phyloP scores from a whole-genome alignment of 805 yeast species.

The Metschnikowia lunata region DNA sequence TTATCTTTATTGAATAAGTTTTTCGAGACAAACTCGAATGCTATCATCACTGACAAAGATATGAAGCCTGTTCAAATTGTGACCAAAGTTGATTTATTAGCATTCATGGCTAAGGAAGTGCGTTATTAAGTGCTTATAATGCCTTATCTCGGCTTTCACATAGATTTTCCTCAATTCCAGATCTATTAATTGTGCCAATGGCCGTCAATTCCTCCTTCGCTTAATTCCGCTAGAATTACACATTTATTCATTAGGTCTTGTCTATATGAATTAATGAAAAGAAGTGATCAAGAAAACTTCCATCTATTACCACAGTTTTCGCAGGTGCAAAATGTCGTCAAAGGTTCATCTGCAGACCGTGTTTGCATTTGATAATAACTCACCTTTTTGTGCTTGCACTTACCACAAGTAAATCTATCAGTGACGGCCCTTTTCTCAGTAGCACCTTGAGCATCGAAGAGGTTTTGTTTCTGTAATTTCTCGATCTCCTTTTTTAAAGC shows the following conservation, averaged over 20 bases:
- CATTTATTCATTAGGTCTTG: no score
- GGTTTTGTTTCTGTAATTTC: constrained; percentile 78
- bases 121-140: neutral
- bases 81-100: constrained; percentile 79
- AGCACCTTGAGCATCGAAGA: constrained; percentile 97
- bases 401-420: constrained; percentile 95
- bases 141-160: no score
- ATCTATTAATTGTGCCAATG: neutral
- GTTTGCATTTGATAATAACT: constrained; percentile 98
- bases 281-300: constrained; percentile 69
- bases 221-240: no score
- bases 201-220: neutral
- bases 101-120: constrained; percentile 41
- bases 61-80: constrained; percentile 77
- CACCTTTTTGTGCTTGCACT: constrained; percentile 95
- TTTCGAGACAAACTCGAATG: constrained; percentile 81
- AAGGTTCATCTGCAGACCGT: constrained; percentile 97
- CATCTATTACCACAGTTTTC: constrained; percentile 97
- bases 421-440: constrained; percentile 93
- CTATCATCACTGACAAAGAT: constrained; percentile 70
- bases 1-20: constrained; percentile 67
- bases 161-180: neutral
- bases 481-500: constrained; percentile 81
- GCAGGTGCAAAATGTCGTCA: constrained; percentile 97
- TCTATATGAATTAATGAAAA: no score